Evolutionary conservation across 140 eudicot genomes (phyloP), one percentile per base, ranked within the genome.

Genomic region (Stevia rebaudiana): DNA sequence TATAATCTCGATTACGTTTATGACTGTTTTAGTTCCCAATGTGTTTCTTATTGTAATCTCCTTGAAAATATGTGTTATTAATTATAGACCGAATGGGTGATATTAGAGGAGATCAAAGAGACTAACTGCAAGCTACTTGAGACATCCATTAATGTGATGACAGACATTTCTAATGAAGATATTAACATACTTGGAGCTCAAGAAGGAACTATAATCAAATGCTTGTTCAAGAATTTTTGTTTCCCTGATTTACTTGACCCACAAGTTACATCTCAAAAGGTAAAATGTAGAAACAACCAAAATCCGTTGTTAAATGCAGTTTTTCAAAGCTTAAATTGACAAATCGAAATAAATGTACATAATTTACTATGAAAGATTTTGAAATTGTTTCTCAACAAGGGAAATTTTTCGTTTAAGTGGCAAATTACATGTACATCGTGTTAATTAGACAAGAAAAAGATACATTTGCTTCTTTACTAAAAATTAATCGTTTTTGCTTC

Each of bases 31-130:
- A 13, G 33, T 28, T 51, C 65, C 37, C 21, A 2, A 39, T 25
- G 18, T 49, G 43, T 60, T 63, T 41, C 55, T 57, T 57, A 5
- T 11, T 48, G 30, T 47, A 40, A 18, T 48, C 60, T 50, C 54
- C 35, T 5, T 43, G 37, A 54, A 11, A 64, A 9, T 67, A 25
- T 22, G 10, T 74, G 24, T 11, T 65, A 22, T 8, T n/a, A n/a
- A n/a, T 15, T 47, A 36, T 67, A 76, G 85, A 28, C 41, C 24
- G 61, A 17, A 23, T 44, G 54, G 37, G 31, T 23, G 15, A 49
- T 83, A 25, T 1, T 57, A 41, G 46, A 60, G n/a, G 89, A 80
- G 65, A 77, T 83, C 19, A 80, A 59, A 70, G 79, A 77, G 33
- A 67, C 73, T 28, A 80, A 80, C 56, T 22, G 19, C 15, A 68